Conservation (phyloP, 2,329 filamentous ascomycete species). For the Ilyonectria destructans region DNA sequence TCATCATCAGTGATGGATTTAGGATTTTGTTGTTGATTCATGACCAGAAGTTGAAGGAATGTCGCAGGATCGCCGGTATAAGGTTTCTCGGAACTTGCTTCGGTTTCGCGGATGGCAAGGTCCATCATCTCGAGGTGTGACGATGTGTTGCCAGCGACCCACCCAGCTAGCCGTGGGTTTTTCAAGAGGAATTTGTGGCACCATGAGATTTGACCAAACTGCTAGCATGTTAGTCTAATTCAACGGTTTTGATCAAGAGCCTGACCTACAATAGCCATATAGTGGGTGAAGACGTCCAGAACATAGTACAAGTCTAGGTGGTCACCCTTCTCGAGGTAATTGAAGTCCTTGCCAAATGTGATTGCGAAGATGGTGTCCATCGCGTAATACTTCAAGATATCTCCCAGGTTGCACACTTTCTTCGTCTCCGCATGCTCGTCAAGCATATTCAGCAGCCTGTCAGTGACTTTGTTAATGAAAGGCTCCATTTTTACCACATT, state of each 20-base stretch:
- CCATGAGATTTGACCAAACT: conserved; percentile 15
- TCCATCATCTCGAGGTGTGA: conserved; percentile 2
- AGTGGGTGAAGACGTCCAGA: conserved; percentile 3
- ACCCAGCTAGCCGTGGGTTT: neutral
- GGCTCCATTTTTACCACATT: too few species aligned
- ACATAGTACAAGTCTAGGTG: neutral
- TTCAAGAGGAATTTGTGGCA: neutral
- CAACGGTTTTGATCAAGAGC: neutral
- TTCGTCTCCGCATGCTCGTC: too few species aligned
- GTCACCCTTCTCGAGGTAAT: conserved; percentile 1
- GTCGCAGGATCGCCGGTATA: neutral
- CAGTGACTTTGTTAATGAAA: too few species aligned
- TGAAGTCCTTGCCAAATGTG: conserved; percentile 8
- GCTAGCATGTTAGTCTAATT: too few species aligned
- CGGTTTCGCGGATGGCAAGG: neutral
- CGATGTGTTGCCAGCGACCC: neutral
- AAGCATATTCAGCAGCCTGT: too few species aligned
- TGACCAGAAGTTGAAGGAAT: conserved; percentile 2
- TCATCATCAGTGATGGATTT: conserved; percentile 1
- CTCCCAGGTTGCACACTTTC: neutral
- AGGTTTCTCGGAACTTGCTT: neutral
- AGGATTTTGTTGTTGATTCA: conserved; percentile 6
- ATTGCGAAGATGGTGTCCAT: conserved; percentile 12
- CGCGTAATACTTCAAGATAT: conserved; percentile 1
- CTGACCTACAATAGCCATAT: conserved; percentile 2